Conservation (phyloP, 75 land plant genomes). For the Cunninghamia lanceolata region DNA sequence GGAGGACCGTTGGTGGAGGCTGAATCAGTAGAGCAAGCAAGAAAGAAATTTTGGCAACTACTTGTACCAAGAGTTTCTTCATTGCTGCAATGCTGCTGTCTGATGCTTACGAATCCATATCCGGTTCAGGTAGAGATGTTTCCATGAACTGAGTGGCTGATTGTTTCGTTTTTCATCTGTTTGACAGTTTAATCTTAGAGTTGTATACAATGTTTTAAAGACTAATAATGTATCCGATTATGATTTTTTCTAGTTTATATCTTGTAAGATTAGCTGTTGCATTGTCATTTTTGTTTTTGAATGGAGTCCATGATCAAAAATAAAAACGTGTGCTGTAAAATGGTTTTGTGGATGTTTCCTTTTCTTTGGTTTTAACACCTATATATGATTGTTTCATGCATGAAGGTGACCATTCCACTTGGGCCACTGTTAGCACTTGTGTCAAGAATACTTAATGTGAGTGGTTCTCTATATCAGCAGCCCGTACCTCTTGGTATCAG, state of each 20-base stretch:
- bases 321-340: background rate
- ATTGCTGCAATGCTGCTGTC: conserved; percentile 60
- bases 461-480: conserved; percentile 55
- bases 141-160: background rate
- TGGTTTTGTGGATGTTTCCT: background rate
- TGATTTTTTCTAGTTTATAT: background rate
- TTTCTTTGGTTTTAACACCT: background rate
- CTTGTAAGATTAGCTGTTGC: background rate
- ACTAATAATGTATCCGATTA: background rate
- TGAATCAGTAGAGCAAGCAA: conserved; percentile 23
- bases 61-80: conserved; percentile 52
- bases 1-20: conserved; percentile 38
- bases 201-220: background rate
- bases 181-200: background rate
- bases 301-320: background rate
- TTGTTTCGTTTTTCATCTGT: background rate
- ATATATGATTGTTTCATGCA: background rate
- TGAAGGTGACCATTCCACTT: conserved; percentile 51
- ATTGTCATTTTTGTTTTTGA: background rate
- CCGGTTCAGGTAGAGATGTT: conserved; percentile 62
- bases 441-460: conserved; percentile 67
- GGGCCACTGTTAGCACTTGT: conserved; percentile 51
- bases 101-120: conserved; percentile 69
- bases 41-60: conserved; percentile 46
- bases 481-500: conserved; percentile 19